Percentiles rank a stretch among this genome's conserved stretches.
These are phyloP conservation scores for Aspergillus neoniger DNA, from an alignment of 2,329 filamentous ascomycete genomes.

Conservation along the genomic window DNA sequence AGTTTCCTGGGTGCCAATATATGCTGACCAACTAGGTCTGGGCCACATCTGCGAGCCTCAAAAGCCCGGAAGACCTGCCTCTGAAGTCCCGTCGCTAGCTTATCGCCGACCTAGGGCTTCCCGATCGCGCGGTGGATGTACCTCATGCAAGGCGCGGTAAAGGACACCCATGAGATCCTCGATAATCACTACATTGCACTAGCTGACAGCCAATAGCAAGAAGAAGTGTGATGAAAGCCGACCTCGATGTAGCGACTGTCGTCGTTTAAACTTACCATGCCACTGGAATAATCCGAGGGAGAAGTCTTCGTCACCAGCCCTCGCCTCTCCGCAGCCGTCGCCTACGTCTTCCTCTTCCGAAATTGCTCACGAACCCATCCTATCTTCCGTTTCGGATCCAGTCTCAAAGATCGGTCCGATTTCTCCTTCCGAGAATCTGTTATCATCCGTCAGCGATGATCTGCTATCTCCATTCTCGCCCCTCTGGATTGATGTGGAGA, in stretches of 20 bases:
- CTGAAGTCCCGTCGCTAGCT: background rate
- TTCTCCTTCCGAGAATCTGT: background rate
- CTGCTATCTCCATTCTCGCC: background rate
- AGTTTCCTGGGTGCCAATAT: background rate
- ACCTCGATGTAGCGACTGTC: constrained; percentile 30
- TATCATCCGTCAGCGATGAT: constrained; percentile 1
- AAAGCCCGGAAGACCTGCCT: constrained; percentile 7
- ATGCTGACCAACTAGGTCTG: constrained; percentile 18
- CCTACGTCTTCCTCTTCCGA: constrained; percentile 3
- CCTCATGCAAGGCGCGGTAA: constrained; percentile 30
- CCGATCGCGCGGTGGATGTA: constrained; percentile 29
- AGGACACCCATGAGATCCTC: background rate
- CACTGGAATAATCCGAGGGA: constrained; percentile 14
- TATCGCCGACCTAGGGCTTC: constrained; percentile 25
- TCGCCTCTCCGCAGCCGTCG: background rate
- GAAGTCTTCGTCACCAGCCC: no score
- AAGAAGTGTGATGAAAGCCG: constrained; percentile 29
- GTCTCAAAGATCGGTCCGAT: background rate
- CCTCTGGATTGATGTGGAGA: constrained; percentile 14
- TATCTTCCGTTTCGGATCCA: background rate
- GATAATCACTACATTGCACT: no score
- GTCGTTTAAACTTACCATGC: constrained; percentile 27
- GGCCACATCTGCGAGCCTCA: constrained; percentile 27
- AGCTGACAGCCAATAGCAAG: constrained; percentile 16
- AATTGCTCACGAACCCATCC: constrained; percentile 3